Evolutionary conservation across 163 green algal species (phyloP), one percentile per base, ranked within the genome.

Genomic region (Chloroidium sp.): DNA sequence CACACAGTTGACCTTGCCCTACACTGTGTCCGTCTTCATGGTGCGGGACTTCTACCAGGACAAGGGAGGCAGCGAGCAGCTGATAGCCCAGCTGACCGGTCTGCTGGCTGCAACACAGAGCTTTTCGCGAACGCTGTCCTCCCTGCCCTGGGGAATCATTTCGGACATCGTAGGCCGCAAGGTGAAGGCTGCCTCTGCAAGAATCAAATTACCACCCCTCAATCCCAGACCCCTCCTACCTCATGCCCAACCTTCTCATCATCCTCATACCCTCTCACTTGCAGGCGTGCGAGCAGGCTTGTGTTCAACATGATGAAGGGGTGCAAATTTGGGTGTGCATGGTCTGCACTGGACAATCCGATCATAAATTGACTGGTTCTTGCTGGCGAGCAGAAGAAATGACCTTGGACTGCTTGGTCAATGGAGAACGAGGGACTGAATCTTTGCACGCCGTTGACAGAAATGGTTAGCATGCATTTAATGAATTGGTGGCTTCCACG

Each of bases 1-100:
- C 36, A 36, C 36, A 36, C 36, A 36, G 36, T 36, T 36, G 36
- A 36, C 36, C 36, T 36, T 36, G 36, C 36, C 36, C 36, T 36
- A 36, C 36, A 36, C 36, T 36, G 36, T 36, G 36, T 36, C 36
- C 36, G 74, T 78, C 1, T 78, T 64, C 13, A 10, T 78, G 6
- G 74, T 78, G 2, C 10, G 74, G n/a, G 58, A 78, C 2, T 78
- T 78, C 74, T 64, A 59, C 58, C 36, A 61, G 12, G 74, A 62
- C 36, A 59, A 78, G 58, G 36, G 58, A 57, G 36, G 36, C 36
- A 36, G 36, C 36, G 76, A 79, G 76, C 57, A 79, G 61, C 59
- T 59, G 13, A 79, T 79, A 2, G 76, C 61, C 3, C 36, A 79
- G 60, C 61, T 79, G 2, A 79, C 76, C 3, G 76, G 76, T 59